Base-by-base conservation (phyloP, 768 basidiomycete species). In the Suillus brevipes region DNA sequence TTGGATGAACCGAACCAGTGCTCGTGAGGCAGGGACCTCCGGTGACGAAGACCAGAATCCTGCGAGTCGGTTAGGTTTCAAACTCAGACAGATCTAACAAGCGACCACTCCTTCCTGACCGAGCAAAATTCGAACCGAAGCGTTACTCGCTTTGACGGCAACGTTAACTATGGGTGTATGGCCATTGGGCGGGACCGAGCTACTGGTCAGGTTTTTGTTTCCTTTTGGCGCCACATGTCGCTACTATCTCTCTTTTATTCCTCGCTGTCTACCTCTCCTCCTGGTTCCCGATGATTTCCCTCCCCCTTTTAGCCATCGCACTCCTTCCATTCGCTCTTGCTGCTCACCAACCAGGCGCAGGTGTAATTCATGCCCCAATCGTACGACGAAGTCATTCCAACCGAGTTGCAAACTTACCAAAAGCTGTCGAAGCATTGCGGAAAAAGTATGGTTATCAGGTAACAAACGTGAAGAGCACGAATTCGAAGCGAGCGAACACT, bases 331-430 rank as follows among this genome's bases (percentile, higher is more conserved):
- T 71, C 73, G 66, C 74, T 74, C 66, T 75, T 67, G 75, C 74
- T 70, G 75, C 69, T 49, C 74, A 67, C 5, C 38, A 57, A 13
- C 63, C 60, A 12, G 10, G 12, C 12, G 18, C 37, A 31, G 14
- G 53, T 63, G 75, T 74, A 5, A 62, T 87, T 9, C 84, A 86
- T 66, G 60, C 86, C 3, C 78, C 82, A 3, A 69, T 89, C 36
- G 60, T 71, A 28, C 81, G 81, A 62, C 80, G 85, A 28, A 61
- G 73, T 14, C 59, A 58, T 10, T 55, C 70, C 16, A 71, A 74
- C n/a, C 73, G 77, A 31, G 61, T 82, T 3, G 72, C 75, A 6
- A 73, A 78, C 55, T 74, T 80, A 23, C 75, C 75, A 0, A 65
- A 68, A 10, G 79, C 80, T 63, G 83, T 84, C 53, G 78, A 84